These are phyloP conservation scores for Torulaspora franciscae DNA, from an alignment of 805 yeast species.

Conservation along the genomic window DNA sequence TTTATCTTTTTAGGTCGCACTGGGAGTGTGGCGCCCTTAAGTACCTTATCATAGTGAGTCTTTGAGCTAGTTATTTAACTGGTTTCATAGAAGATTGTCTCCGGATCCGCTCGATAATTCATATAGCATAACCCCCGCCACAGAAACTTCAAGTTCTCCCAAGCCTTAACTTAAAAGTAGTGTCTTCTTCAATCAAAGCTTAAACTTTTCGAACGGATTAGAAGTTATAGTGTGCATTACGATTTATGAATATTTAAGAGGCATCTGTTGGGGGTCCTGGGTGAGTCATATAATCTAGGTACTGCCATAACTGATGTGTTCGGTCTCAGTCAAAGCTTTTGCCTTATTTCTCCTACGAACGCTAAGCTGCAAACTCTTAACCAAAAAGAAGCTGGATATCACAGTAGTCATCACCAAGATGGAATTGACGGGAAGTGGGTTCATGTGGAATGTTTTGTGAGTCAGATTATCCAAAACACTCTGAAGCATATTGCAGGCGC, in stretches of 20 bases:
- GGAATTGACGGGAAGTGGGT: constrained; percentile 75
- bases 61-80: too few relatives aligned
- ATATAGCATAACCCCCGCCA: too few relatives aligned
- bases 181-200: too few relatives aligned
- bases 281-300: background rate
- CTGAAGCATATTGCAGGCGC: constrained; percentile 72
- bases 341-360: constrained; percentile 3
- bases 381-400: constrained; percentile 23
- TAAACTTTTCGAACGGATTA: too few relatives aligned
- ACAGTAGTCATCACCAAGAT: constrained; percentile 51
- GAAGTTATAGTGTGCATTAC: too few relatives aligned
- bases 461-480: constrained; percentile 65
- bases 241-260: background rate
- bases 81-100: too few relatives aligned
- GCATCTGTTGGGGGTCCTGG: background rate
- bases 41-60: too few relatives aligned
- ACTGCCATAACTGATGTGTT: constrained; percentile 1
- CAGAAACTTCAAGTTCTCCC: too few relatives aligned
- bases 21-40: too few relatives aligned
- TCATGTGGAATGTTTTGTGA: constrained; percentile 59
- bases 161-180: too few relatives aligned
- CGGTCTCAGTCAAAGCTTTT: background rate
- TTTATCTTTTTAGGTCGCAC: too few relatives aligned
- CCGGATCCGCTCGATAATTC: too few relatives aligned
- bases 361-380: constrained; percentile 5